Evolutionary conservation across 768 basidiomycete genomes (phyloP).

Genomic region (Brasilioporus rufonigricans): DNA sequence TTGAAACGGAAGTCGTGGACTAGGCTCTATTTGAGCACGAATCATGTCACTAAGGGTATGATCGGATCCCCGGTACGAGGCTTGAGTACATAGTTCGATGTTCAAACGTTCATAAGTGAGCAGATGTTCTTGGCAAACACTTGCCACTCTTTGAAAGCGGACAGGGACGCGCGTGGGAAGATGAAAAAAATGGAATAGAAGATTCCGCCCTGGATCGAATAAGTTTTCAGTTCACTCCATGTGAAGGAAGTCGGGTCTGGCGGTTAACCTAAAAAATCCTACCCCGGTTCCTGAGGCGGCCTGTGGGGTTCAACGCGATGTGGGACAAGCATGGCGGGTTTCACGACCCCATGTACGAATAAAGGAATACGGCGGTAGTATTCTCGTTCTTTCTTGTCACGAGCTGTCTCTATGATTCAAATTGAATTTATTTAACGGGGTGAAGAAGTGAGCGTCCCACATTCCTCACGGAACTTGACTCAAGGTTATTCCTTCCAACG

Average conservation of each 20-base stretch:
- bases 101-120: not conserved
- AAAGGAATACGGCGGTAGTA: not conserved
- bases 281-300: constrained; percentile 1
- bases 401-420: not conserved
- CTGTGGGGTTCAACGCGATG: not conserved
- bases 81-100: too few relatives aligned
- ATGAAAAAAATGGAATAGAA: too few relatives aligned
- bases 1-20: constrained; percentile 27
- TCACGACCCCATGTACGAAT: constrained; percentile 8
- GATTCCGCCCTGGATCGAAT: too few relatives aligned
- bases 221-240: constrained; percentile 8
- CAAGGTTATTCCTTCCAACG: constrained; percentile 38
- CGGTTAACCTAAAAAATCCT: constrained; percentile 6
- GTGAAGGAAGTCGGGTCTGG: not conserved
- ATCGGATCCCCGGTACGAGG: constrained; percentile 15
- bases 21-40: constrained; percentile 2
- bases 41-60: constrained; percentile 14
- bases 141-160: too few relatives aligned
- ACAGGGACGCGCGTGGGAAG: too few relatives aligned
- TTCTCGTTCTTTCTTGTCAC: not conserved
- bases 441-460: not conserved
- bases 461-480: constrained; percentile 20
- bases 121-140: too few relatives aligned
- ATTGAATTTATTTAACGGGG: not conserved
- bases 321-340: constrained; percentile 24